Conservation (phyloP, 495 filamentous ascomycete genomes). For the Hypoxylon rickii region DNA sequence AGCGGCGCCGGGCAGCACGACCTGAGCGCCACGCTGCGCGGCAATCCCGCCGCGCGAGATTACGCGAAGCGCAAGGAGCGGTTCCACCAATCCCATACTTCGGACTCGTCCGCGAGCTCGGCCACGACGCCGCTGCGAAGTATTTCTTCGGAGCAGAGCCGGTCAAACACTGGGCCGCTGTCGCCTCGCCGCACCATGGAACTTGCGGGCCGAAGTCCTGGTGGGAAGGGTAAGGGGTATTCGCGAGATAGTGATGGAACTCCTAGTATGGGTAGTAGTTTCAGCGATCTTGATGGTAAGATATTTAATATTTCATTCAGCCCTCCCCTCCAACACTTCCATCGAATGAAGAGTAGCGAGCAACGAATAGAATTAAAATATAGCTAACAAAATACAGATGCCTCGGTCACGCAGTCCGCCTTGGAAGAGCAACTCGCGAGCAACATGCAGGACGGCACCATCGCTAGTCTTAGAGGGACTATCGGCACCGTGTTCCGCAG, state of each 20-base stretch:
- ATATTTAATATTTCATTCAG: background rate
- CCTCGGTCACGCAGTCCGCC: conserved; percentile 91
- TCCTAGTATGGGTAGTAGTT: conserved; percentile 97
- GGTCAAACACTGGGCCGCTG: conserved; percentile 29
- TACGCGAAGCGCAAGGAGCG: conserved; percentile 41
- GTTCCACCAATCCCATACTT: conserved; percentile 51
- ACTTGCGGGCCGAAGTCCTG: conserved; percentile 60
- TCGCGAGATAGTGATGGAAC: conserved; percentile 79
- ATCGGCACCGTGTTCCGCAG: conserved; percentile 62
- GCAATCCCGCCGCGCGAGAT: conserved; percentile 46
- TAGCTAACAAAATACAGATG: conserved; percentile 58
- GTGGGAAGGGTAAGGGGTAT: conserved; percentile 53
- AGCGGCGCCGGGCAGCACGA: conserved; percentile 49
- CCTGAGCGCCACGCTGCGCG: conserved; percentile 64
- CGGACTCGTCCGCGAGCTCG: conserved; percentile 67
- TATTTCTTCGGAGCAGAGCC: conserved; percentile 9
- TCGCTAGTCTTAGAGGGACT: conserved; percentile 78
- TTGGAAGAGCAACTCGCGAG: conserved; percentile 92
- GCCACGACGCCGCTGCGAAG: conserved; percentile 32
- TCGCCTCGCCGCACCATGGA: conserved; percentile 63
- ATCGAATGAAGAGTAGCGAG: too few relatives aligned
- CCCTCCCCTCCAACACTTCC: too few relatives aligned
- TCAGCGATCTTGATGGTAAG: conserved; percentile 92
- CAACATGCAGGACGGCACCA: conserved; percentile 84
- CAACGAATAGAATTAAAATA: background rate